Base-by-base conservation (phyloP, 129 eudicot genomes). In the Centrapalus pauciflorus region DNA sequence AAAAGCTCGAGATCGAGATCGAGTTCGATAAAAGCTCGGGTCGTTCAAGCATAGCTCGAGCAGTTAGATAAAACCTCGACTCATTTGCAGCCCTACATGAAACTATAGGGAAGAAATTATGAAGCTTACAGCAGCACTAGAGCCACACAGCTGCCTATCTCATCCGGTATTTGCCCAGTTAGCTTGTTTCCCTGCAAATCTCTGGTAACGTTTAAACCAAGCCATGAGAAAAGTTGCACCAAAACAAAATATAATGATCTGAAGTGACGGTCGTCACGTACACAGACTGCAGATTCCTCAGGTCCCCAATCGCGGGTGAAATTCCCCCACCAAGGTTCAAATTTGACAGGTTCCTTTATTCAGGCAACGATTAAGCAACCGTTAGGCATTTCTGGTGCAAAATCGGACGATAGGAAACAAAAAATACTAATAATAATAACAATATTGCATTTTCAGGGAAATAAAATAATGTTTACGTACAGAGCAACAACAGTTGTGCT, bases 91-190 rank as follows among this genome's bases (percentile, higher is more conserved):
- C n/a, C n/a, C n/a, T n/a, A 5, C 27, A 17, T 32, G n/a, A 12
- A 33, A 28, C n/a, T n/a, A n/a, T n/a, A n/a, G n/a, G 1, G 2
- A 40, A 21, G 11, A n/a, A 43, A 20, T 14, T 4, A 19, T 23
- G 0, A 34, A 3, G 37, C 34, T 76, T 84, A 90, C 97, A 90
- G 79, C 1, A 71, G 58, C 2, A 68, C 50, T 28, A 90, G 80
- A 20, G 79, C 77, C 28, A 80, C 76, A 76, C 97, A 90, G 76
- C 82, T 75, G 65, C 97, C 90, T 5, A 90, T 69, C 59, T 90
- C 97, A 79, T 90, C 97, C 0, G 97, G 97, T 49, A 90, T 84
- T 77, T 86, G 97, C 52, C 97, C 95, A 0, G 95, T 86, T 33
- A 90, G 76, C 65, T 79, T 83, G 57, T 90, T 90, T 12, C 90